phyloP scores from a whole-genome alignment of 164 flowering plant genomes.

The Aristolochia contorta region DNA sequence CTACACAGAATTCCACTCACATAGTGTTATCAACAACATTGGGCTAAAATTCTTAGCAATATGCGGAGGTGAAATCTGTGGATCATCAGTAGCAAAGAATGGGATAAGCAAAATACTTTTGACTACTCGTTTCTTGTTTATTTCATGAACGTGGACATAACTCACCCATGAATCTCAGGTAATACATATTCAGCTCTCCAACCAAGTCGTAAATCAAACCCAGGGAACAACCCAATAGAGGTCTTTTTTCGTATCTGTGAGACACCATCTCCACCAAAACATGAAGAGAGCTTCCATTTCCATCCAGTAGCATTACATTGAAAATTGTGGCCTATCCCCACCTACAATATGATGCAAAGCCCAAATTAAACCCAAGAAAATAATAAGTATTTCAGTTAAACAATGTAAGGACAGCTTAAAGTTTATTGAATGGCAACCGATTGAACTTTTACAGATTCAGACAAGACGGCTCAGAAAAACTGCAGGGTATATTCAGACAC shows the following conservation, averaged over 20 bases:
- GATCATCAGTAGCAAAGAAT: too few species aligned
- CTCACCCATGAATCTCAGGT: conserved; percentile 86
- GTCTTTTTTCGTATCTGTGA: conserved; percentile 82
- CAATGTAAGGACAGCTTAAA: background rate
- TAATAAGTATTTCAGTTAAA: background rate
- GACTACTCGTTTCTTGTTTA: too few species aligned
- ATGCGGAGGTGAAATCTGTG: too few species aligned
- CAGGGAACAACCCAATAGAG: conserved; percentile 58
- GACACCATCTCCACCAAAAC: conserved; percentile 85
- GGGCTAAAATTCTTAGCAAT: background rate
- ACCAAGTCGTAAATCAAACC: conserved; percentile 76
- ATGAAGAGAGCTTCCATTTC: conserved; percentile 88
- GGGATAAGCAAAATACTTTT: too few species aligned
- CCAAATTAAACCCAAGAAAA: background rate
- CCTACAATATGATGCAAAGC: conserved; percentile 28
- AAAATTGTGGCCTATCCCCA: conserved; percentile 86
- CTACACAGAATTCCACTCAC: conserved; percentile 21
- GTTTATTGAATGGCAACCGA: background rate
- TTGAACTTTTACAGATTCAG: background rate
- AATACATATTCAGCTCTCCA: conserved; percentile 93
- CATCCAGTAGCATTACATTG: conserved; percentile 66
- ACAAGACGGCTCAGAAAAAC: background rate
- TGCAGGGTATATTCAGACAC: too few species aligned
- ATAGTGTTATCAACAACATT: background rate
- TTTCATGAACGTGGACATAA: background rate